Percentiles rank a stretch among this genome's conserved stretches.
Evolutionary conservation across 2,329 filamentous ascomycete species (phyloP).

Genomic region (Cladosporium sp.): DNA sequence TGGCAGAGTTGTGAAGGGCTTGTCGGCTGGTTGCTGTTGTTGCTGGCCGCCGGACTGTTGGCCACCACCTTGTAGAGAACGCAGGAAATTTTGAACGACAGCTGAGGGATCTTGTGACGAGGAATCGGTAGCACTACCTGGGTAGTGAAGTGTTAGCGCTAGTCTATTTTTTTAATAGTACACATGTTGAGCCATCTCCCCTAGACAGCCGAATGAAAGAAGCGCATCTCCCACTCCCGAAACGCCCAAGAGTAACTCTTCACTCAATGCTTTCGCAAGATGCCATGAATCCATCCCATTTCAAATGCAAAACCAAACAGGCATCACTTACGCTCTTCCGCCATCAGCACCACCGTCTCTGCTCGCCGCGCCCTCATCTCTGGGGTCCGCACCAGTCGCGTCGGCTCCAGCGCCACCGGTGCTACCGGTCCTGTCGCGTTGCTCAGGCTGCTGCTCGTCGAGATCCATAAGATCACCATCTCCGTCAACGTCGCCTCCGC

Average conservation of each 20-base stretch:
- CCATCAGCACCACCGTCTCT: slow-evolving; percentile 94
- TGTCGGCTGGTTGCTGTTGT: slow-evolving; percentile 52
- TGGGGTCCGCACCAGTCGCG: slow-evolving; percentile 87
- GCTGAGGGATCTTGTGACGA: slow-evolving; percentile 67
- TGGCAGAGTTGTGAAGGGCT: slow-evolving; percentile 77
- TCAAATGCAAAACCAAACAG: neutral
- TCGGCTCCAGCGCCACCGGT: slow-evolving; percentile 81
- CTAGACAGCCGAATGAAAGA: neutral
- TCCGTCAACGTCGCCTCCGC: slow-evolving; percentile 60
- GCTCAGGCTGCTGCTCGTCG: slow-evolving; percentile 74
- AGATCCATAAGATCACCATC: slow-evolving; percentile 58
- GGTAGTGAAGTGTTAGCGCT: slow-evolving; percentile 18
- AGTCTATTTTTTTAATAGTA: slow-evolving; percentile 15
- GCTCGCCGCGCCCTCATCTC: slow-evolving; percentile 83
- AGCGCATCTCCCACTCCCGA: neutral
- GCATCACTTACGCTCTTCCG: slow-evolving; percentile 93
- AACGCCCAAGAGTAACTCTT: neutral
- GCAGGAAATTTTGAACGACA: slow-evolving; percentile 84
- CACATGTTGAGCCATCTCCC: neutral
- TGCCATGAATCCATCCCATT: neutral
- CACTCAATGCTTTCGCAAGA: neutral
- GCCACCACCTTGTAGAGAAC: slow-evolving; percentile 67
- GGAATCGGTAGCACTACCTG: slow-evolving; percentile 58
- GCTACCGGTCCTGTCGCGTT: slow-evolving; percentile 58
- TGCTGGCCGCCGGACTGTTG: slow-evolving; percentile 32